Evolutionary conservation across 805 yeast species (phyloP).

Genomic region (Candida awuae): DNA sequence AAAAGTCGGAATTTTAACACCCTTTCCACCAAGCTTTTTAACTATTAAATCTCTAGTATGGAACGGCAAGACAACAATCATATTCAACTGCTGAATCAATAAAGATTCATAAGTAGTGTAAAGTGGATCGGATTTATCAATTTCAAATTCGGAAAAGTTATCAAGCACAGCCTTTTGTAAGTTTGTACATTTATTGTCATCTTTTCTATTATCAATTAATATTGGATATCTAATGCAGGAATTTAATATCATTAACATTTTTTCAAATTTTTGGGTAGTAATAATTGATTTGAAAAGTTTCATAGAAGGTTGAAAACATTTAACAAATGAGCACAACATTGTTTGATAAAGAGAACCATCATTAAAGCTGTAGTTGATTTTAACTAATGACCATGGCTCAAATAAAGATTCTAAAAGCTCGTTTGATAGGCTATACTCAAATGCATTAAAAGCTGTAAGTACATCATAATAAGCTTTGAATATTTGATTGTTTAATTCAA

Average conservation of each 20-base stretch:
- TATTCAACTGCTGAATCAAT: constrained; percentile 46
- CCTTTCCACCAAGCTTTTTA: constrained; percentile 38
- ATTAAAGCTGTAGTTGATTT: constrained; percentile 37
- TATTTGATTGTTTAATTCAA: constrained; percentile 47
- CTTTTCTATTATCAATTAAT: constrained; percentile 49
- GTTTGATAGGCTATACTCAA: constrained; percentile 20
- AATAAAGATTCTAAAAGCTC: constrained; percentile 35
- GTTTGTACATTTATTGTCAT: constrained; percentile 48
- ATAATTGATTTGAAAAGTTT: constrained; percentile 27
- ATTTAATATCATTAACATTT: constrained; percentile 50
- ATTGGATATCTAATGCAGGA: constrained; percentile 68
- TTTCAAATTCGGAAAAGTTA: constrained; percentile 32
- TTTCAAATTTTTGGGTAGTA: constrained; percentile 34
- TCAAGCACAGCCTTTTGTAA: constrained; percentile 55
- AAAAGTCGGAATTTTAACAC: constrained; percentile 51
- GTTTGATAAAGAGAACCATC: constrained; percentile 45
- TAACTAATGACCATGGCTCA: constrained; percentile 42
- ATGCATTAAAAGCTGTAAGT: constrained; percentile 28
- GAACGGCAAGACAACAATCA: constrained; percentile 50
- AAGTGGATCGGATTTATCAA: constrained; percentile 6
- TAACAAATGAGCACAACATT: constrained; percentile 47
- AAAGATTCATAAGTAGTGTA: constrained; percentile 34
- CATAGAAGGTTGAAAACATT: constrained; percentile 44
- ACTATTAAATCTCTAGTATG: constrained; percentile 51
- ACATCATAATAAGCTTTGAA: constrained; percentile 47